Base-by-base conservation (phyloP, 495 filamentous ascomycete species). In the Podospora comata region DNA sequence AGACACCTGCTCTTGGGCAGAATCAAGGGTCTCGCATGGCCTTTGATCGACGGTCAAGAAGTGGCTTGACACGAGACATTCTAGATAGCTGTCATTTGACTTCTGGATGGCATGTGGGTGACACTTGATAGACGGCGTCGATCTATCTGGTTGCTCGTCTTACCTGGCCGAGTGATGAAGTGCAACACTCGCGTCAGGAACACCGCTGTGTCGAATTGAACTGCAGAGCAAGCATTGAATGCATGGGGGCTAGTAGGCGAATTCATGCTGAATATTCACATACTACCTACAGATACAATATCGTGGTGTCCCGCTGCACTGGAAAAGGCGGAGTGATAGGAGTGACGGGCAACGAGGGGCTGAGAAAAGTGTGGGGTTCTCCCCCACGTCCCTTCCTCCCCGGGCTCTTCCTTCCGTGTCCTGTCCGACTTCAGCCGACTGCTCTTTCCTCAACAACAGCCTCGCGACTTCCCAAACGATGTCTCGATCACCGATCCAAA, bases 321-420 rank as follows among this genome's bases (percentile, higher is more conserved):
- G 61, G 61, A 26, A 20, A 32, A 63, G 18, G 32, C 19, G 27
- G 19, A 48, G 23, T 28, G 19, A 19, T 6, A 16, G 4, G 27
- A 39, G 34, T 44, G 32, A 63, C n/a, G 61, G 19, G 61, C 9
- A n/a, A 63, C 32, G 28, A 34, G 61, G 32, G 32, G 30, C 18
- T 39, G 61, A 53, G 20, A 48, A 48, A 18, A 63, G 61, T 63
- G 61, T 63, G 61, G 61, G 61, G 30, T 62, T 19, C 34, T 19
- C 16, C 61, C 61, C 61, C 27, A 28, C 27, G n/a, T 48, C 15
- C 60, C 18, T 62, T 63, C 39, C 39, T 32, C 30, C 30, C 30
- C 30, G 30, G 15, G 13, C 28, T 39, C 28, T 13, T 34, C 60
- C 60, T 62, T 13, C 18, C 60, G 18, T 20, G 60, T 15, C 19